Evolutionary conservation across 2,329 filamentous ascomycete genomes (phyloP).

Genomic region (Venturia asperata): DNA sequence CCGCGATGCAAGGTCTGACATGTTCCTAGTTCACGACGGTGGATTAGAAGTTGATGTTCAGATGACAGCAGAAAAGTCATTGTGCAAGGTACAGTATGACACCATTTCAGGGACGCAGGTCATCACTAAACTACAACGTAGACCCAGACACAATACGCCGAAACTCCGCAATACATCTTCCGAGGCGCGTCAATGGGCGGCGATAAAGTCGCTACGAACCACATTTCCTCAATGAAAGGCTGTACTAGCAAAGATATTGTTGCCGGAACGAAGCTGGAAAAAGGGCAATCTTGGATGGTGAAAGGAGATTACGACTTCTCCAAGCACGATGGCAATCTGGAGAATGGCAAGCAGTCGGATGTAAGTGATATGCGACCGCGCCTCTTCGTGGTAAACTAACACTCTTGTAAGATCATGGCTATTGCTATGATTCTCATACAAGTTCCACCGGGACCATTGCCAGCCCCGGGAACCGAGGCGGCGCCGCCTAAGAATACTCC

Average conservation of each 20-base stretch:
- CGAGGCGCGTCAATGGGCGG: neutral
- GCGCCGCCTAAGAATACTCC: neutral
- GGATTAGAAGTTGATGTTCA: neutral
- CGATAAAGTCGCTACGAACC: constrained; percentile 12
- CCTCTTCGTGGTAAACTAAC: too few species aligned
- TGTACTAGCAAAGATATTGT: neutral
- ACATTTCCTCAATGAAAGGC: constrained; percentile 14
- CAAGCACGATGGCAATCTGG: constrained; percentile 5
- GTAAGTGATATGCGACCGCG: neutral
- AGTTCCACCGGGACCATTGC: constrained; percentile 9
- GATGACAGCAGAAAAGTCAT: neutral
- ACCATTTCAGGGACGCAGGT: too few species aligned
- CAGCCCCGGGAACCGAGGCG: neutral
- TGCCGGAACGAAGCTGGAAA: constrained; percentile 7
- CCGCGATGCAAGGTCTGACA: too few species aligned
- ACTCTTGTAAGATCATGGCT: constrained; percentile 14
- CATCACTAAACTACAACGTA: too few species aligned
- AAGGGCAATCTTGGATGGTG: constrained; percentile 14
- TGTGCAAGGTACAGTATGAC: neutral
- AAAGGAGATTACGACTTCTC: constrained; percentile 17
- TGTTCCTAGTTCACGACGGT: constrained; percentile 9
- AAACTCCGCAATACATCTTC: constrained; percentile 13
- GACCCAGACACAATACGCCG: constrained; percentile 10
- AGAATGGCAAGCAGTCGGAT: constrained; percentile 6
- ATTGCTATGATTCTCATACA: constrained; percentile 14